Evolutionary conservation across 768 basidiomycete species (phyloP).

Genomic region (Podaxis mareebaensis): DNA sequence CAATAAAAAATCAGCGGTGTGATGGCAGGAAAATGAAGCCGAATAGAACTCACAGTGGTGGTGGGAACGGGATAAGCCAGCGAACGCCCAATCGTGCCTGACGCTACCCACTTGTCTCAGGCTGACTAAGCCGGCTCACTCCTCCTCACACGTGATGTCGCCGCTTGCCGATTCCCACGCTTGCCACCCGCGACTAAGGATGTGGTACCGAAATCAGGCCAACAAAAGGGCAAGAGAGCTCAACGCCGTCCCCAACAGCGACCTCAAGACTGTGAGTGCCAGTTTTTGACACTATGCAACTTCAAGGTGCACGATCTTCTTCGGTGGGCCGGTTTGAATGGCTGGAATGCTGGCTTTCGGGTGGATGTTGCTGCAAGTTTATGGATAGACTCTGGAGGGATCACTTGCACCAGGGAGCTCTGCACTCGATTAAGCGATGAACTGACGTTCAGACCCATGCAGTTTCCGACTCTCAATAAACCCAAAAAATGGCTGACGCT

Average conservation of each 20-base stretch:
- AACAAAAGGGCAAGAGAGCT: slow-evolving; percentile 24
- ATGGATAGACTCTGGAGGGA: slow-evolving; percentile 16
- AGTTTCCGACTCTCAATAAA: slow-evolving; percentile 21
- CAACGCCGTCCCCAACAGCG: slow-evolving; percentile 40
- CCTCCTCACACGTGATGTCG: slow-evolving; percentile 15
- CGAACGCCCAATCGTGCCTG: background rate
- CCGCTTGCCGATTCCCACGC: slow-evolving; percentile 21
- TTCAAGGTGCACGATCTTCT: slow-evolving; percentile 10
- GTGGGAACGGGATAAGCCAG: slow-evolving; percentile 22
- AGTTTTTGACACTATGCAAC: slow-evolving; percentile 9
- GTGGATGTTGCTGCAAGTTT: slow-evolving; percentile 48
- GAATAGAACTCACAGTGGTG: slow-evolving; percentile 11
- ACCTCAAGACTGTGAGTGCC: slow-evolving; percentile 40
- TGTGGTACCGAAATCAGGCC: slow-evolving; percentile 7
- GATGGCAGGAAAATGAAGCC: slow-evolving; percentile 9
- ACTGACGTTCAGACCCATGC: background rate
- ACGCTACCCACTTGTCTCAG: background rate
- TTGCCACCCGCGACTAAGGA: slow-evolving; percentile 4
- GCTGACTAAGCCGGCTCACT: slow-evolving; percentile 27
- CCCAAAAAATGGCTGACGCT: slow-evolving; percentile 76
- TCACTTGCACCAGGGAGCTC: background rate
- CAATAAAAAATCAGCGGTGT: background rate
- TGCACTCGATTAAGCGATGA: no score
- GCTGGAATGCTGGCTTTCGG: slow-evolving; percentile 17
- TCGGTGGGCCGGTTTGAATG: background rate